phyloP scores from a whole-genome alignment of 441 rosid species.

The Omphalea diandra region DNA sequence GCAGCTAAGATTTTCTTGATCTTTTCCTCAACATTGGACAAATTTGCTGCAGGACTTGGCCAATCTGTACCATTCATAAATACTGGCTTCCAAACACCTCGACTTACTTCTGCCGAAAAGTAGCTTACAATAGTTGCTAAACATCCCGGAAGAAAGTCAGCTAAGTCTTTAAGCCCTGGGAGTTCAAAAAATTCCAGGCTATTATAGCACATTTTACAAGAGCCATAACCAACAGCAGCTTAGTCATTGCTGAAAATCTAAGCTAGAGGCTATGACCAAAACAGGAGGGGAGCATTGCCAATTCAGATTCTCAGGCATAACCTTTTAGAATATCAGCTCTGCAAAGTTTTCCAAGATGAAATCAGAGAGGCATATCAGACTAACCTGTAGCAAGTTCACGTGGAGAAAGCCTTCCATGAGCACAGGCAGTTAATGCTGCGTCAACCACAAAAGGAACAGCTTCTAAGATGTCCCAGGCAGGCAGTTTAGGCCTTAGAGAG shows the following conservation, averaged over 20 bases:
- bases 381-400: constrained; percentile 98
- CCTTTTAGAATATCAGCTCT: constrained; percentile 1
- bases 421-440: constrained; percentile 96
- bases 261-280: background rate
- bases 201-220: constrained; percentile 9
- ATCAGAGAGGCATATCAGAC: constrained; percentile 20
- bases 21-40: constrained; percentile 81
- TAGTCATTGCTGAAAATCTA: background rate
- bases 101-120: constrained; percentile 94
- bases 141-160: constrained; percentile 93
- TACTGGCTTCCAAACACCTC: constrained; percentile 97
- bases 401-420: constrained; percentile 89
- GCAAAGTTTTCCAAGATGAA: constrained; percentile 7
- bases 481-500: constrained; percentile 69
- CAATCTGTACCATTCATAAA: constrained; percentile 99
- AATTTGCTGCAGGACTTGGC: constrained; percentile 98
- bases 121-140: constrained; percentile 90
- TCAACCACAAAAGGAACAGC: constrained; percentile 86
- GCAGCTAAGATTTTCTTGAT: constrained; percentile 88
- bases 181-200: constrained; percentile 19
- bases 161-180: constrained; percentile 91
- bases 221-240: constrained; percentile 4
- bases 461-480: constrained; percentile 97
- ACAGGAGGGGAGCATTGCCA: constrained; percentile 1
- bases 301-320: constrained; percentile 14